Base-by-base conservation (phyloP, 345 rosid genomes). In the Ricinus communis region DNA sequence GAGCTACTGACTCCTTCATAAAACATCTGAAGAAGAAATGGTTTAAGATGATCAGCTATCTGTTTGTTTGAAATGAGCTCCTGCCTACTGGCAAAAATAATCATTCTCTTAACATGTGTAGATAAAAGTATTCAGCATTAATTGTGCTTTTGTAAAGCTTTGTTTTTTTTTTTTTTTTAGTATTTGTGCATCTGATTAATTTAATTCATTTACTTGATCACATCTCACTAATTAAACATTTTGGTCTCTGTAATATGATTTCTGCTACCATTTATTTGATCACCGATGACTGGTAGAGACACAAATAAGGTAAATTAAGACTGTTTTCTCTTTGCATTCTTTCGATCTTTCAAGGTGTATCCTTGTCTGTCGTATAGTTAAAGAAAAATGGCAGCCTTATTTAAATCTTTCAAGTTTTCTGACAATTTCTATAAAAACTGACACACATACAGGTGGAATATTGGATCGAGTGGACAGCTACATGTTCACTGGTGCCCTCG, bases 401-500 rank as follows among this genome's bases (percentile, higher is more conserved):
- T 43, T 43, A 33, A 33, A 14, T 5, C 8, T 45, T 58, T 16
- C n/a, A 15, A 8, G 6, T 8, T 46, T 14, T n/a, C 47, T 62
- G 14, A 11, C 24, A 2, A 10, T 16, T 19, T 58, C 10, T 18
- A 15, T 36, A 14, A 25, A 41, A n/a, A 24, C 61, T 41, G 68
- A 62, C 49, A 13, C 53, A 46, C 22, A 41, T 70, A 71, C 82
- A 91, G 98, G 98, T 58, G 97, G 98, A 56, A 85, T 94, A 66
- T 76, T 94, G 58, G 97, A 94, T 80, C 87, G 95, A 74, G 91
- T 85, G 54, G 97, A 91, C 81, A 94, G 97, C 70, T 94, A 90
- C 81, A 85, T 91, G 47, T 93, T 94, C 91, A 94, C 98, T 0
- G 98, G 97, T 25, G 98, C 98, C 8, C 87, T 94, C 59, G 87